A percentile compares a stretch with the other conserved stretches of the same genome.
phyloP scores from a whole-genome alignment of 2,329 filamentous ascomycete genomes.

The Aspergillus sp. region DNA sequence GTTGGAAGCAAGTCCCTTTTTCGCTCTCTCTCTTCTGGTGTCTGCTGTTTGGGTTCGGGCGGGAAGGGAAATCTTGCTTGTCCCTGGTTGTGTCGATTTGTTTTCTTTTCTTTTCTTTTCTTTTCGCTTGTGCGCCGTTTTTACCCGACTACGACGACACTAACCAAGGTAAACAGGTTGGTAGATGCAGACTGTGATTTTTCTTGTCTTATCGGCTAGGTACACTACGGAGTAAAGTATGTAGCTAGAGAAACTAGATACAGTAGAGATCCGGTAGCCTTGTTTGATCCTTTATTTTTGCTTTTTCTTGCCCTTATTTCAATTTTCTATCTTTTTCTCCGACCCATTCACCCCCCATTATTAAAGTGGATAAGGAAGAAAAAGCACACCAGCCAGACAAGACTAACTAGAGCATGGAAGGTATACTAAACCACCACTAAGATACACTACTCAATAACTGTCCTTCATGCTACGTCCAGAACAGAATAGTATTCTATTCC shows the following conservation, averaged over 20 bases:
- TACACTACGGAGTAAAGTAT: neutral
- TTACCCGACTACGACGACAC: conserved; percentile 4
- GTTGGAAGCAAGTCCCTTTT: no score
- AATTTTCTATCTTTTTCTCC: neutral
- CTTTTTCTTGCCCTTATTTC: neutral
- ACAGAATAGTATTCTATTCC: neutral
- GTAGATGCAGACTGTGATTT: neutral
- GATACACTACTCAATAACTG: no score
- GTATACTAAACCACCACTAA: no score
- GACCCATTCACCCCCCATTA: neutral
- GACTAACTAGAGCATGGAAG: no score
- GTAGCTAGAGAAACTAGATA: neutral
- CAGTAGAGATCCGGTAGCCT: neutral
- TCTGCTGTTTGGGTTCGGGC: no score
- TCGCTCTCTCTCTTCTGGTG: no score
- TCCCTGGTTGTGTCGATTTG: neutral
- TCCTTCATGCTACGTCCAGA: no score
- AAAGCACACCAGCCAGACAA: neutral
- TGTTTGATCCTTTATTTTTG: neutral
- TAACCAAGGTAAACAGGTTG: neutral
- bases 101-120: neutral
- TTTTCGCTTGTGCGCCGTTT: conserved; percentile 10
- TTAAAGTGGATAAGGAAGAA: neutral
- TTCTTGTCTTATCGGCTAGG: neutral
- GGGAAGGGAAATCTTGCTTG: neutral